phyloP scores from a whole-genome alignment of 441 rosid genomes.

The Lepidium campestre region DNA sequence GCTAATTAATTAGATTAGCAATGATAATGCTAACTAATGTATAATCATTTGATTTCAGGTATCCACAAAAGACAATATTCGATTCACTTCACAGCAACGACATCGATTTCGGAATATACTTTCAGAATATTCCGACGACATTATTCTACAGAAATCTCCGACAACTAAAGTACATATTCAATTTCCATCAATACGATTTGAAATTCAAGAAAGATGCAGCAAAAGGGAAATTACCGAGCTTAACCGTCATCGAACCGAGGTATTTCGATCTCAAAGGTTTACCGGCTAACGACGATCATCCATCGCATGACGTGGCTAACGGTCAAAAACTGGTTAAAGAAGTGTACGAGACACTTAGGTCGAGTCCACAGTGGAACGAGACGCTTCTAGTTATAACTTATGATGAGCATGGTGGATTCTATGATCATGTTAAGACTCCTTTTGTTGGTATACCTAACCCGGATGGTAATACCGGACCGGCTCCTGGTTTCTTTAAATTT shows the following conservation, averaged over 20 bases:
- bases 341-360: conserved; percentile 81
- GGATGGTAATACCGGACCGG: conserved; percentile 92
- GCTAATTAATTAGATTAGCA: neutral
- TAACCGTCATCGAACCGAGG: conserved; percentile 89
- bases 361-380: conserved; percentile 94
- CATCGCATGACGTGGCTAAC: conserved; percentile 87
- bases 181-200: conserved; percentile 60
- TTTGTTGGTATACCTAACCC: conserved; percentile 72
- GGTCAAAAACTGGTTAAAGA: conserved; percentile 88
- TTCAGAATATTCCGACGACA: conserved; percentile 73
- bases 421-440: conserved; percentile 88
- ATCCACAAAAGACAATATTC: conserved; percentile 82
- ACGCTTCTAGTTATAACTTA: conserved; percentile 80
- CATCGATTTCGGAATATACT: conserved; percentile 68
- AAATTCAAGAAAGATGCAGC: conserved; percentile 71
- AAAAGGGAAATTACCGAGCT: conserved; percentile 65
- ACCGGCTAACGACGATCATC: conserved; percentile 93
- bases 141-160: conserved; percentile 79
- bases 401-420: conserved; percentile 96
- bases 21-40: neutral
- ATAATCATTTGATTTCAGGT: conserved; percentile 11
- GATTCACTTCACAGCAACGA: conserved; percentile 76
- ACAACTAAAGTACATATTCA: conserved; percentile 64
- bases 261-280: conserved; percentile 68
- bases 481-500: conserved; percentile 87